Evolutionary conservation across 140 eudicot genomes (phyloP).

Genomic region (Erigeron philadelphicus): DNA sequence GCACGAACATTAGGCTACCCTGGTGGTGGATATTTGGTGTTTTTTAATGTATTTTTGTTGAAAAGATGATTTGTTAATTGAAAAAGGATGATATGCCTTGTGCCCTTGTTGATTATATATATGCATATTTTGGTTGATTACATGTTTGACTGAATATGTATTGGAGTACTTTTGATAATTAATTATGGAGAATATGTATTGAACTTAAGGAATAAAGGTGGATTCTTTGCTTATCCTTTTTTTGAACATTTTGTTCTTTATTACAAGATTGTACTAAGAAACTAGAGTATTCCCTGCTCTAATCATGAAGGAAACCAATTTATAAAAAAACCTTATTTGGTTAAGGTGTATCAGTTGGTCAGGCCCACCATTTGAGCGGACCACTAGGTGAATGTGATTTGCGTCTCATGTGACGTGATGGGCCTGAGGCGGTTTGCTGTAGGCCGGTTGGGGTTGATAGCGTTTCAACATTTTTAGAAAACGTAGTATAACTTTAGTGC

Average conservation of each 20-base stretch:
- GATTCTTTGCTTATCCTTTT: constrained; percentile 27
- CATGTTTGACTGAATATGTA: constrained; percentile 15
- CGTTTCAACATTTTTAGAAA: neutral
- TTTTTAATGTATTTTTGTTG: neutral
- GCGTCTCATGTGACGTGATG: neutral
- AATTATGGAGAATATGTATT: constrained; percentile 8
- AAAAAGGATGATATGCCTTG: neutral
- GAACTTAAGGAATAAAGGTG: constrained; percentile 19
- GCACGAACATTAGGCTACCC: no score
- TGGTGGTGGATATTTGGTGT: neutral
- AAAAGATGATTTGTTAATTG: neutral
- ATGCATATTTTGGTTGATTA: neutral
- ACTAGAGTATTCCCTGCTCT: no score
- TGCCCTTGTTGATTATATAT: constrained; percentile 6
- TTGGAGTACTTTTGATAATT: constrained; percentile 10
- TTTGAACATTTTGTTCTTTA: neutral
- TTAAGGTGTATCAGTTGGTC: neutral
- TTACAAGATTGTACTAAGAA: no score
- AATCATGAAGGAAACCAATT: no score
- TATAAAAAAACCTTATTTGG: no score
- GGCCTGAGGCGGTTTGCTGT: neutral
- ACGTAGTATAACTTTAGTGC: no score
- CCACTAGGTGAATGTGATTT: neutral
- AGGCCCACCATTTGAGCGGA: neutral
- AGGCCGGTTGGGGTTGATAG: neutral